These are phyloP conservation scores for Pestalotiopsis sp. DNA, from an alignment of 2,329 filamentous ascomycete species.

Conservation along the genomic window DNA sequence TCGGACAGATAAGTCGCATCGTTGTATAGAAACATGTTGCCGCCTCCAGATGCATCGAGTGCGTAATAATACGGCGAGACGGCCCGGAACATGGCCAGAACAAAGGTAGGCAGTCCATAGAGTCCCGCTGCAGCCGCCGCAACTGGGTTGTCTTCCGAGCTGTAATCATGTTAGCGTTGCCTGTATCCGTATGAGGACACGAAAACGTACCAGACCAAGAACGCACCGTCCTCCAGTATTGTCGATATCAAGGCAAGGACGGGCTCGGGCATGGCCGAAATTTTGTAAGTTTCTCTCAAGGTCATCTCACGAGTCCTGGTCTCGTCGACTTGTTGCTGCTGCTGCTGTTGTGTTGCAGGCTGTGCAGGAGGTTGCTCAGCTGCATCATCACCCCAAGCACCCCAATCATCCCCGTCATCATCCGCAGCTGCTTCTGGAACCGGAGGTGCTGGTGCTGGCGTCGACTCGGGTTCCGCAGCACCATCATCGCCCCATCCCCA, in stretches of 20 bases:
- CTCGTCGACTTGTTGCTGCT: neutral
- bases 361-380: neutral
- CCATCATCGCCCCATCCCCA: constrained; percentile 87
- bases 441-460: constrained; percentile 20
- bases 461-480: constrained; percentile 34
- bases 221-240: constrained; percentile 63
- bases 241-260: constrained; percentile 68
- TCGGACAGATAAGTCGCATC: constrained; percentile 67
- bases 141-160: constrained; percentile 57
- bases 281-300: constrained; percentile 82
- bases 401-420: constrained; percentile 70
- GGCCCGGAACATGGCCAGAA: constrained; percentile 78
- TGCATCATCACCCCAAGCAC: constrained; percentile 64
- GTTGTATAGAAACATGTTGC: constrained; percentile 72
- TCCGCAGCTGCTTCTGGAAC: constrained; percentile 23
- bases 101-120: constrained; percentile 71
- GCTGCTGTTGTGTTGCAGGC: neutral
- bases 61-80: constrained; percentile 76
- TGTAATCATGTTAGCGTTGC: constrained; percentile 19
- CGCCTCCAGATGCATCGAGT: constrained; percentile 57
- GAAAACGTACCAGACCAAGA: constrained; percentile 51
- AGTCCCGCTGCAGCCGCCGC: constrained; percentile 69
- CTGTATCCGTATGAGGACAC: too few species aligned
- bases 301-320: constrained; percentile 67
- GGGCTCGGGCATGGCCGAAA: constrained; percentile 83